A percentile compares a stretch with the other conserved stretches of the same genome.
These are phyloP conservation scores for Neopestalotiopsis sp. DNA, from an alignment of 2,329 filamentous ascomycete genomes.

Conservation along the genomic window DNA sequence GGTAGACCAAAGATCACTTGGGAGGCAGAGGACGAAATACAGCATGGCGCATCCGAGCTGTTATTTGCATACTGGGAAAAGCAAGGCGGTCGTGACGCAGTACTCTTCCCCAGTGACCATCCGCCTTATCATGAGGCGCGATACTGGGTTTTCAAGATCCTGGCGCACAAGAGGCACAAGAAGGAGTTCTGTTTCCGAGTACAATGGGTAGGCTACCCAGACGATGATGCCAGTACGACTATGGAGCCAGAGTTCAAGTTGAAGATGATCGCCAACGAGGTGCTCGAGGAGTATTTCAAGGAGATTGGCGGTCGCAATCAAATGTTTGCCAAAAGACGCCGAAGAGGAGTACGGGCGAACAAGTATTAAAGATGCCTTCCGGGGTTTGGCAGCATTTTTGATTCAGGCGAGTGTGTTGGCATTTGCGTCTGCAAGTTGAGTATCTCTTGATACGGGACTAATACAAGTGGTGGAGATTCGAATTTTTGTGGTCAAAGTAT, in stretches of 20 bases:
- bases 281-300: no score
- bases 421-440: no score
- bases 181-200: constrained; percentile 35
- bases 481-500: no score
- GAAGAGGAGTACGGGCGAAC: no score
- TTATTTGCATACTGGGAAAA: constrained; percentile 39
- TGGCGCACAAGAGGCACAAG: constrained; percentile 33
- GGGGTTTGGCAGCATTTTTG: no score
- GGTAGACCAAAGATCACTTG: constrained; percentile 33
- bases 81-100: constrained; percentile 34
- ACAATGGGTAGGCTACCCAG: constrained; percentile 39
- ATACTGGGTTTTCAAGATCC: constrained; percentile 36
- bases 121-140: constrained; percentile 20
- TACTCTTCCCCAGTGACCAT: constrained; percentile 32
- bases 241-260: constrained; percentile 36
- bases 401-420: no score
- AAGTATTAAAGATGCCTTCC: no score
- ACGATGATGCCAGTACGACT: constrained; percentile 32
- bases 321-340: no score
- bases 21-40: constrained; percentile 40
- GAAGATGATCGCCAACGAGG: constrained; percentile 13
- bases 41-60: constrained; percentile 36
- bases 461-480: no score
- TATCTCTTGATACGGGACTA: no score
- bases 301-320: no score